A percentile compares a stretch with the other conserved stretches of the same genome.
These are phyloP conservation scores for Oryza coarctata DNA, from an alignment of 176 grass and related monocot genomes.

Conservation along the genomic window DNA sequence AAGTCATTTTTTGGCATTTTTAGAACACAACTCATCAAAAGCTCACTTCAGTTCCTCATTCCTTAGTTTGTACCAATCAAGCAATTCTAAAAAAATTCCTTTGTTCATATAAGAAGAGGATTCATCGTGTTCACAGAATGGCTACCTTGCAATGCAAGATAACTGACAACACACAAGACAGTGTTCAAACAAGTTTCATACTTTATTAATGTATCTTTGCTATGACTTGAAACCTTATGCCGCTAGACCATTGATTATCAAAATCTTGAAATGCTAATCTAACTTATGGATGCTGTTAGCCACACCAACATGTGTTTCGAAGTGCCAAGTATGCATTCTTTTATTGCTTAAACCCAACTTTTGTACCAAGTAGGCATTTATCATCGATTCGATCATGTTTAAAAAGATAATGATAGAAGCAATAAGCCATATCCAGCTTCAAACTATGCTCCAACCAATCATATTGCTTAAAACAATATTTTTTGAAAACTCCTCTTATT, in stretches of 20 bases:
- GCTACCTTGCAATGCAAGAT: neutral
- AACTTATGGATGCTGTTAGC: too few species aligned
- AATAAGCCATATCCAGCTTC: too few species aligned
- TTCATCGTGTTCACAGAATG: too few species aligned
- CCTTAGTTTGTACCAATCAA: neutral
- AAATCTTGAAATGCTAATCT: neutral
- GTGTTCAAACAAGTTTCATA: neutral
- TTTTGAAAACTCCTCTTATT: too few species aligned
- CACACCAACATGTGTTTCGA: too few species aligned
- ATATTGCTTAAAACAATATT: too few species aligned
- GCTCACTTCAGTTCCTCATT: neutral
- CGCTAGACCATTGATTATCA: neutral
- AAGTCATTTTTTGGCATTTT: neutral
- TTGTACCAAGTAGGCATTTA: neutral
- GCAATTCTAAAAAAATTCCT: neutral
- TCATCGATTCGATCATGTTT: neutral
- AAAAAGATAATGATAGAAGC: neutral
- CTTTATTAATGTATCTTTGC: neutral
- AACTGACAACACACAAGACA: neutral
- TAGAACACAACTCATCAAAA: neutral
- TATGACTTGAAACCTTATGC: neutral
- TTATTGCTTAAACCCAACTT: neutral
- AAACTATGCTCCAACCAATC: too few species aligned
- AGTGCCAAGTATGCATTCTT: neutral
- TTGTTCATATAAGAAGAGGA: neutral